Evolutionary conservation across 2,329 filamentous ascomycete species (phyloP), one percentile per base, ranked within the genome.

Genomic region (Onygenales sp.): DNA sequence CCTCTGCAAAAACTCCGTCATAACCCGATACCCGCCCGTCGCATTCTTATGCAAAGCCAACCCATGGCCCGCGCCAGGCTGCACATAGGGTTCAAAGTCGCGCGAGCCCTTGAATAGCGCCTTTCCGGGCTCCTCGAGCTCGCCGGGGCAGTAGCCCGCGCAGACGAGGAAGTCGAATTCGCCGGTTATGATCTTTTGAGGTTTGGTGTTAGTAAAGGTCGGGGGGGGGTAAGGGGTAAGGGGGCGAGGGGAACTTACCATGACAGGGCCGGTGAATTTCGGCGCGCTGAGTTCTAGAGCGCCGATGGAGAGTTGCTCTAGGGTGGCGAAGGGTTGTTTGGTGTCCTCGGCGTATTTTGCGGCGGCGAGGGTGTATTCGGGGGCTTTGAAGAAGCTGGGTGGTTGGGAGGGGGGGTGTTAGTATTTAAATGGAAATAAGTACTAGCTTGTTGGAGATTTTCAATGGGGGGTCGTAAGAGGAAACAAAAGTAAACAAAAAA

Each of bases 61-160:
- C 6, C 60, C 67, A 58, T 72, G 69, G 1, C 69, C 68, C 4
- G 67, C 68, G 50, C 67, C 63, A 5, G 69, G 69, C 56, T 71
- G 68, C 2, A 71, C 57, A 44, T 64, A 60, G 11, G 60, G 57
- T 10, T 61, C 56, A 32, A 69, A 59, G 11, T 58, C 60, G 27
- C 33, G 35, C 41, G 56, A 57, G 2, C 64, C 66, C 13, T 60
- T 60, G 17, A 67, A 64, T 52, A 65, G 71, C 5, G 57, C 56
- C n/a, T 46, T 44, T n/a, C 47, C 52, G 43, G 62, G 51, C 8
- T 44, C 52, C 10, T 57, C 51, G 27, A 57, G 50, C 17, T 58
- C 54, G 6, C 58, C 61, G 11, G 62, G 68, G 57, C 70, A 73
- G 58, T 72, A 64, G 17, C 70, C 68, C 39, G 54, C 59, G 56